These are phyloP conservation scores for Macroventuria anomochaeta DNA, from an alignment of 2,329 filamentous ascomycete genomes.

Conservation along the genomic window DNA sequence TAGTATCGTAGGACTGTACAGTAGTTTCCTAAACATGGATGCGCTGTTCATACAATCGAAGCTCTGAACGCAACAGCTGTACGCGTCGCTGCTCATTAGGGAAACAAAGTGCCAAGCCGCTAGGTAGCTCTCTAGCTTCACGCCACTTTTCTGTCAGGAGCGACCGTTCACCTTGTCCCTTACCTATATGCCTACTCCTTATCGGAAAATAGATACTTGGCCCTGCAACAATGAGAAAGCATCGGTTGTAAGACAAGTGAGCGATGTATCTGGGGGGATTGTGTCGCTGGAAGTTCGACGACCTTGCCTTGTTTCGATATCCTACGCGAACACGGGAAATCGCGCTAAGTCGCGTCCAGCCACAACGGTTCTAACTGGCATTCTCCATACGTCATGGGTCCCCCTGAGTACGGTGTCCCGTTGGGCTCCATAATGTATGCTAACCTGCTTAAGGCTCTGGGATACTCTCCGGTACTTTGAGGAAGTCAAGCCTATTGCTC, in stretches of 20 bases:
- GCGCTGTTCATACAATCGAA: not conserved
- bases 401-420: conserved; percentile 20
- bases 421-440: not conserved
- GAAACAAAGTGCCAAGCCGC: not conserved
- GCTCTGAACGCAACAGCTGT: not conserved
- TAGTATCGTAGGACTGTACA: not conserved
- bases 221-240: not conserved
- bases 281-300: not conserved
- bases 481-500: conserved; percentile 42
- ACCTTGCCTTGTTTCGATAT: not conserved
- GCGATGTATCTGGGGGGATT: not conserved
- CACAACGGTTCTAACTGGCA: not conserved
- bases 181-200: not conserved
- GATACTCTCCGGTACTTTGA: conserved; percentile 45
- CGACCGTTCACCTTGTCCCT: too few species aligned
- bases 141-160: not conserved
- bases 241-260: not conserved
- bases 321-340: not conserved
- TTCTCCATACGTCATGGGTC: conserved; percentile 25
- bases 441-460: conserved; percentile 41
- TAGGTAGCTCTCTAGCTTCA: not conserved
- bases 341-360: conserved; percentile 1
- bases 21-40: not conserved
- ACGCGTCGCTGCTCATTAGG: not conserved
- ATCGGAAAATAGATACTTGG: not conserved